These are phyloP conservation scores for Carnegiea gigantea DNA, from an alignment of 179 eudicot species.

Conservation along the genomic window DNA sequence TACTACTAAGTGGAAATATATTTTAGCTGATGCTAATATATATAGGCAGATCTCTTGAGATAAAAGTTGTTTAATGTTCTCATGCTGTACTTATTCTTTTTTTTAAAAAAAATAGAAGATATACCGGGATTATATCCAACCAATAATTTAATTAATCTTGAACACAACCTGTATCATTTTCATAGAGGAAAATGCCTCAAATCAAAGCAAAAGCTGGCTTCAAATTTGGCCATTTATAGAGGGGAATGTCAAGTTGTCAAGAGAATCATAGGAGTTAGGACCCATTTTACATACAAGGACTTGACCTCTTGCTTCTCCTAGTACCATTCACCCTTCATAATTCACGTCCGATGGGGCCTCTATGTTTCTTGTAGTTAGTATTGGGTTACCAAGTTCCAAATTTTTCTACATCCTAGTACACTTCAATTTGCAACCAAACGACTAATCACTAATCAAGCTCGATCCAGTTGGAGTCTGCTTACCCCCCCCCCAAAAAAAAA, in stretches of 20 bases:
- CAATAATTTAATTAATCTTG: too few species aligned
- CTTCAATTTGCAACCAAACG: not conserved
- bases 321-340: not conserved
- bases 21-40: too few species aligned
- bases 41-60: too few species aligned
- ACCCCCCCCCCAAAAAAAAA: too few species aligned
- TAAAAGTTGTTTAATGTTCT: too few species aligned
- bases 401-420: not conserved
- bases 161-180: not conserved
- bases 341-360: not conserved
- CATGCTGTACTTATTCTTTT: too few species aligned
- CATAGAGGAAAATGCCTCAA: not conserved
- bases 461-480: too few species aligned
- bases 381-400: not conserved
- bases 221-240: not conserved
- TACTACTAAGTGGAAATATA: too few species aligned
- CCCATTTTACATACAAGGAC: not conserved
- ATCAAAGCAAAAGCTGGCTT: not conserved
- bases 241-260: not conserved
- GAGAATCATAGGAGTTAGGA: not conserved
- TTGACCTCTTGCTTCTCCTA: not conserved
- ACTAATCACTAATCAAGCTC: too few species aligned
- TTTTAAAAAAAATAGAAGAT: too few species aligned
- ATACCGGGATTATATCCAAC: too few species aligned
- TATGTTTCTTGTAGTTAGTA: too few species aligned